Conservation (phyloP, 805 yeast species). For the Ogataea kodamae region DNA sequence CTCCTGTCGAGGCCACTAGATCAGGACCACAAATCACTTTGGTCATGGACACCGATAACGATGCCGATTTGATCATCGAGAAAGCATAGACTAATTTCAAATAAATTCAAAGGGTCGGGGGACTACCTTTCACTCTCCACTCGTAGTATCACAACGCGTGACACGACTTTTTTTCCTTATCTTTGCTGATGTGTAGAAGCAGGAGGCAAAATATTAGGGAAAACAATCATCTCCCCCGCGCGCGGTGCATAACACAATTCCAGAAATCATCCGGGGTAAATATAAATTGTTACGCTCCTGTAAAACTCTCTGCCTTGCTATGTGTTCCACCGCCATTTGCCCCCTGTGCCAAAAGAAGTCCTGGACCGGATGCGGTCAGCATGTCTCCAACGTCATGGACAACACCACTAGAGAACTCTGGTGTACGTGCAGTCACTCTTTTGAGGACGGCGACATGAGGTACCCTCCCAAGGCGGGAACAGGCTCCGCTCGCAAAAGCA, state of each 20-base stretch:
- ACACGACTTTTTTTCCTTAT: conserved; percentile 8
- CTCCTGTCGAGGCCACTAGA: conserved; percentile 8
- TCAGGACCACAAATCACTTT: conserved; percentile 27
- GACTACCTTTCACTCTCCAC: conserved; percentile 8
- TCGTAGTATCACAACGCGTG: conserved; percentile 1
- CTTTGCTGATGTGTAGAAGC: conserved; percentile 6
- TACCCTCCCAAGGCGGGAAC: conserved; percentile 66
- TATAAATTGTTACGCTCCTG: conserved; percentile 2
- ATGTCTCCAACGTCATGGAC: conserved; percentile 53
- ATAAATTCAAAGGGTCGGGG: conserved; percentile 9
- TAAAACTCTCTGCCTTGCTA: conserved; percentile 7
- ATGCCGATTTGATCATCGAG: conserved; percentile 33
- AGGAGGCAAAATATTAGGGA: no score
- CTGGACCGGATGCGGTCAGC: conserved; percentile 66
- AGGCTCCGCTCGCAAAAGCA: conserved; percentile 44
- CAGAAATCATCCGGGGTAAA: conserved; percentile 8
- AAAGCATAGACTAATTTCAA: conserved; percentile 15
- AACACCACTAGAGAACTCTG: conserved; percentile 43
- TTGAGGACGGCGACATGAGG: conserved; percentile 36
- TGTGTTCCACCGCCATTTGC: conserved; percentile 38
- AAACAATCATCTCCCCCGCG: conserved; percentile 8
- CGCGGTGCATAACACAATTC: conserved; percentile 10
- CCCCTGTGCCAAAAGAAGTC: conserved; percentile 46
- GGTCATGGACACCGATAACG: conserved; percentile 29
- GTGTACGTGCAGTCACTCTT: conserved; percentile 53